These are phyloP conservation scores for Porogramme epimiltina DNA, from an alignment of 1,284 basidiomycete genomes.

Conservation along the genomic window DNA sequence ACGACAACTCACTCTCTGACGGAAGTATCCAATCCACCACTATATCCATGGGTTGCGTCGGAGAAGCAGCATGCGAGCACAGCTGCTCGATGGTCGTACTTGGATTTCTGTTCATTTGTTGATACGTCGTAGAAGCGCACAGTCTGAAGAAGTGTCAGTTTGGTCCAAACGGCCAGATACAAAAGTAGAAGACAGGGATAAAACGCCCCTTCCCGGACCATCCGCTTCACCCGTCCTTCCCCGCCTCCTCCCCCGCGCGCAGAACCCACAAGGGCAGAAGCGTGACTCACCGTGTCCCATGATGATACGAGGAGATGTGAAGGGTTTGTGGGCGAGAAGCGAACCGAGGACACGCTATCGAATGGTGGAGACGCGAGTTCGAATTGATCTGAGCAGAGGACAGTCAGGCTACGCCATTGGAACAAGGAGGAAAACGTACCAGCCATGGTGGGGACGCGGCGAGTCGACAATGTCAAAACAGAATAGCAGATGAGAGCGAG, in stretches of 20 bases:
- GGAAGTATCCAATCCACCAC: conserved; percentile 77
- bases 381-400: conserved; percentile 36
- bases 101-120: conserved; percentile 66
- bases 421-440: not conserved
- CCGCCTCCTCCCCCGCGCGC: too few species aligned
- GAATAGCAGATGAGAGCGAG: not conserved
- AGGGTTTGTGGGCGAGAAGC: conserved; percentile 81
- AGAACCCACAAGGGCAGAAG: too few species aligned
- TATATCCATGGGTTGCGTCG: conserved; percentile 66
- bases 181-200: conserved; percentile 1
- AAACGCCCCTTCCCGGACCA: too few species aligned
- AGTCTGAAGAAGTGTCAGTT: conserved; percentile 46
- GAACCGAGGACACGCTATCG: conserved; percentile 81
- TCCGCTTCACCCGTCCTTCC: too few species aligned
- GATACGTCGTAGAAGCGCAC: conserved; percentile 73
- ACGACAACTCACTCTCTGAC: conserved; percentile 60
- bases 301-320: conserved; percentile 78
- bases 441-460: conserved; percentile 3
- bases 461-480: not conserved
- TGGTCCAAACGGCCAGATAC: not conserved
- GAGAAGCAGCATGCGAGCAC: conserved; percentile 69
- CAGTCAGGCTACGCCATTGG: not conserved
- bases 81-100: conserved; percentile 79
- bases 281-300: conserved; percentile 81
- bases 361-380: conserved; percentile 75